Base-by-base conservation (phyloP, 2,329 filamentous ascomycete species). In the Decorospora gaudefroyi region DNA sequence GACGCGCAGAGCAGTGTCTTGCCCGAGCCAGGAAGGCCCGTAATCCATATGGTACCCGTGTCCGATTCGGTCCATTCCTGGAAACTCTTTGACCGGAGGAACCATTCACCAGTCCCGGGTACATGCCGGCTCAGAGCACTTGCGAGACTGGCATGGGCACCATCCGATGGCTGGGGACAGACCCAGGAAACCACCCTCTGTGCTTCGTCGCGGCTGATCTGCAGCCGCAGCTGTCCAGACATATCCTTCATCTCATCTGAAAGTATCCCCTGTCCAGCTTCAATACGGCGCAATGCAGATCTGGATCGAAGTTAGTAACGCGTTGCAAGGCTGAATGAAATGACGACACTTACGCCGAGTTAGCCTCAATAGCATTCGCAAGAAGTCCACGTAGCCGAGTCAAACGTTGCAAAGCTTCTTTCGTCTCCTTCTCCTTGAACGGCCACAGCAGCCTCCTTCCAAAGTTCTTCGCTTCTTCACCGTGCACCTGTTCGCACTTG, bases 371-470 rank as follows among this genome's bases (percentile, higher is more conserved):
- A 16, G 44, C 44, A 41, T 48, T 44, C 13, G 39, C 26, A 26
- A 49, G 31, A 11, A 48, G 15, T 1, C 36, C 38, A 6, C 45
- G 21, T 17, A 49, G 21, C 7, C 27, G 34, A 41, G 41, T 34
- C 16, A 51, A 30, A 5, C 36, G 11, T 17, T 36, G 21, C 30
- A 51, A 12, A 4, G 44, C 28, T 3, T 45, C 44, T 35, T 51
- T 51, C 15, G 44, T 51, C 28, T 51, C 48, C n/a, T 39, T 48
- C 31, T 48, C 48, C 27, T 49, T 51, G 28, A 51, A 49, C 6
- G 45, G 44, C 48, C 45, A 51, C 8, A 49, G 18, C 21, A 51
- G 4, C 9, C 35, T 32, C 9, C 35, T 33, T 2, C 39, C 40
- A 9, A 51, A 38, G 5, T 41, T 51, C 21, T 23, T 42, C 6